Conservation (phyloP, 352 stramenopile species). For the Phytophthora palmivora region DNA sequence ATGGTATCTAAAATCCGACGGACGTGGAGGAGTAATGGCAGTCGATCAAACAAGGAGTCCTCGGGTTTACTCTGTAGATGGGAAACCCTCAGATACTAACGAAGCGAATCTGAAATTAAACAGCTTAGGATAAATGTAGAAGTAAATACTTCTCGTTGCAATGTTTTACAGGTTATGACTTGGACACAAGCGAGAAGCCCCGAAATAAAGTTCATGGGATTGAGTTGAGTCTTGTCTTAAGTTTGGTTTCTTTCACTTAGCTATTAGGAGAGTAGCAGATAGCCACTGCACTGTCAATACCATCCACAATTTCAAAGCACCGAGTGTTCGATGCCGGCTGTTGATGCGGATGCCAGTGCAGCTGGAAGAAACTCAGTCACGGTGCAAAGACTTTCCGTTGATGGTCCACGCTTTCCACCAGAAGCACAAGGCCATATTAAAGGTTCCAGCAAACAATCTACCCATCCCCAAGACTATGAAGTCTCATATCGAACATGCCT, state of each 20-base stretch:
- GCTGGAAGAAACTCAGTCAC: not conserved
- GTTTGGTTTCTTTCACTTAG: too few species aligned
- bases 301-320: too few species aligned
- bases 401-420: slow-evolving; percentile 14
- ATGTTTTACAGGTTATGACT: too few species aligned
- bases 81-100: not conserved
- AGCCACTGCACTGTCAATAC: too few species aligned
- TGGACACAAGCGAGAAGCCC: too few species aligned
- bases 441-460: not conserved
- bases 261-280: too few species aligned
- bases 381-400: slow-evolving; percentile 12
- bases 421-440: slow-evolving; percentile 2
- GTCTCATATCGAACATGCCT: slow-evolving; percentile 35
- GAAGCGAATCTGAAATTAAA: not conserved
- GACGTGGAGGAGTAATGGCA: slow-evolving; percentile 11
- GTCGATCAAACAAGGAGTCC: slow-evolving; percentile 2
- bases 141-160: too few species aligned
- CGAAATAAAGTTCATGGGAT: too few species aligned
- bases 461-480: slow-evolving; percentile 23
- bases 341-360: not conserved
- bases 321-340: not conserved
- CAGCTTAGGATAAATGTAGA: too few species aligned
- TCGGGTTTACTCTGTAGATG: slow-evolving; percentile 1
- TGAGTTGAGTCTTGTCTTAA: too few species aligned
- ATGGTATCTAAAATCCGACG: slow-evolving; percentile 22